phyloP scores from a whole-genome alignment of 2,329 filamentous ascomycete genomes.

The Ceratocystis ficicola region DNA sequence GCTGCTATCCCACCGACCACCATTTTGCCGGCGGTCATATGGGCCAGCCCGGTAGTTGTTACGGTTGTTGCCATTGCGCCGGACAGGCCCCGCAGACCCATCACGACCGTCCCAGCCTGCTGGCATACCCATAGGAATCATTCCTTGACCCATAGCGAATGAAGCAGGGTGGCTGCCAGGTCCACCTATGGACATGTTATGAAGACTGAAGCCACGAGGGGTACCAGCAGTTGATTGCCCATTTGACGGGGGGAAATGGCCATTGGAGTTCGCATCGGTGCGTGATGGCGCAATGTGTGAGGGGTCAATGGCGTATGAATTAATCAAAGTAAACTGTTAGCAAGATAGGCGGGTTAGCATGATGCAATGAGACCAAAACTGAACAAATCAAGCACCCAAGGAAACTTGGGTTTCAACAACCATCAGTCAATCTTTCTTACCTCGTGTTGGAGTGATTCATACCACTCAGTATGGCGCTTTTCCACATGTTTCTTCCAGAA shows the following conservation, averaged over 20 bases:
- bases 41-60: constrained; percentile 55
- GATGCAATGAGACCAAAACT: too few relatives aligned
- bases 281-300: constrained; percentile 87
- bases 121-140: constrained; percentile 45
- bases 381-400: background rate
- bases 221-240: constrained; percentile 69
- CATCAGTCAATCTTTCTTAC: constrained; percentile 40
- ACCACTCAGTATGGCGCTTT: constrained; percentile 86
- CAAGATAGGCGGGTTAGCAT: background rate
- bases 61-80: constrained; percentile 35
- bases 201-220: constrained; percentile 79
- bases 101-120: constrained; percentile 48
- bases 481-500: constrained; percentile 98
- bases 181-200: constrained; percentile 52
- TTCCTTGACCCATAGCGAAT: constrained; percentile 41
- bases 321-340: constrained; percentile 70
- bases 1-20: constrained; percentile 37
- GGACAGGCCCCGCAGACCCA: constrained; percentile 49
- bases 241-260: constrained; percentile 76
- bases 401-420: background rate
- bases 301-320: constrained; percentile 87
- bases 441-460: constrained; percentile 66
- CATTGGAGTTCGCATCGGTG: constrained; percentile 88
- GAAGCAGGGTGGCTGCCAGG: constrained; percentile 46
- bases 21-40: constrained; percentile 56